A percentile compares a stretch with the other conserved stretches of the same genome.
These are phyloP conservation scores for Thermochaetoides dissita DNA, from an alignment of 2,329 filamentous ascomycete species.

Conservation along the genomic window DNA sequence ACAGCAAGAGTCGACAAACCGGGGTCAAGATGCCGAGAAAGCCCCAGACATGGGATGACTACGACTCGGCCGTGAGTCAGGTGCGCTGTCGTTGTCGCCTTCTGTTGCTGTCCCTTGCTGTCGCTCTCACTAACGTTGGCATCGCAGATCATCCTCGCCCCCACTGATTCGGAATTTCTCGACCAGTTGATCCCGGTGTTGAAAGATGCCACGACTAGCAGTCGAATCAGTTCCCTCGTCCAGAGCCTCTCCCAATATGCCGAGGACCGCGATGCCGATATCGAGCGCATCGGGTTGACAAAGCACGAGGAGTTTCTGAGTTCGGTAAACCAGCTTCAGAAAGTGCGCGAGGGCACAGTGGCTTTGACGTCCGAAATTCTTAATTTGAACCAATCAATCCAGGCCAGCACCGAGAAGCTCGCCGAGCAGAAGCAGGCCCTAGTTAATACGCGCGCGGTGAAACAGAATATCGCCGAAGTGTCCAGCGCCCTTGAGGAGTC, in stretches of 20 bases:
- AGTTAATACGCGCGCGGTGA: constrained; percentile 80
- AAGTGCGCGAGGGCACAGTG: constrained; percentile 81
- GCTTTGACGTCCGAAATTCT: constrained; percentile 81
- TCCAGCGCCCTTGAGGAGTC: constrained; percentile 81
- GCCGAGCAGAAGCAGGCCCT: constrained; percentile 88
- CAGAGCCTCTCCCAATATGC: constrained; percentile 72
- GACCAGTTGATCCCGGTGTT: constrained; percentile 91
- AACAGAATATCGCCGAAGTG: constrained; percentile 91
- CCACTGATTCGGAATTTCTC: constrained; percentile 84
- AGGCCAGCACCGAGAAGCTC: constrained; percentile 84
- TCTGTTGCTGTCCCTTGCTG: neutral
- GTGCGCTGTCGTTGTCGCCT: constrained; percentile 16
- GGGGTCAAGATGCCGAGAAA: constrained; percentile 28
- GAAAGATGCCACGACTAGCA: constrained; percentile 71
- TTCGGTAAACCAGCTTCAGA: constrained; percentile 87
- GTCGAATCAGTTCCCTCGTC: constrained; percentile 58
- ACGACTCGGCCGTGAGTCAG: constrained; percentile 32
- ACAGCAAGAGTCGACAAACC: no score
- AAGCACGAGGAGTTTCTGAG: constrained; percentile 94
- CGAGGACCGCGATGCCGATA: constrained; percentile 74
- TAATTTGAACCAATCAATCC: constrained; percentile 84
- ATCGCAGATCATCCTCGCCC: constrained; percentile 73
- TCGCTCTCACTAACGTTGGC: neutral
- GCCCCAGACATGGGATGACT: constrained; percentile 32
- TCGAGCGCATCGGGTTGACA: constrained; percentile 84